These are phyloP conservation scores for Phytophthora idaei DNA, from an alignment of 352 stramenopile species.

Conservation along the genomic window DNA sequence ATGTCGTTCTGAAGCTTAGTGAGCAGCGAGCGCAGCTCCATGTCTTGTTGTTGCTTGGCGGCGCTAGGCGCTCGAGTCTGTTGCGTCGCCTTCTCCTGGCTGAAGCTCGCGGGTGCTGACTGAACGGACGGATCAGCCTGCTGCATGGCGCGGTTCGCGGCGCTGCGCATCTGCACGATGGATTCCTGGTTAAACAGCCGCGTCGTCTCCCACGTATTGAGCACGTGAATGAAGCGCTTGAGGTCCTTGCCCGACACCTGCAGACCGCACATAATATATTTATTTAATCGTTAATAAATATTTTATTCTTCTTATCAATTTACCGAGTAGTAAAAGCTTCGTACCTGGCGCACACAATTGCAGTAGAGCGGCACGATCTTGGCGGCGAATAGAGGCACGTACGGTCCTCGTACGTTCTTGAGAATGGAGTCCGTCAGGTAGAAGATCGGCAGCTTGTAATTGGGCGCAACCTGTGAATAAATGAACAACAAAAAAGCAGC, in stretches of 20 bases:
- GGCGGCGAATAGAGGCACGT: slow-evolving; percentile 64
- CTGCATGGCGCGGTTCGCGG: slow-evolving; percentile 62
- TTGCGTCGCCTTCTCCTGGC: slow-evolving; percentile 36
- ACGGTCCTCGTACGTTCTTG: slow-evolving; percentile 86
- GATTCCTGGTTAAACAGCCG: slow-evolving; percentile 60
- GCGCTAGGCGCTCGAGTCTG: slow-evolving; percentile 4
- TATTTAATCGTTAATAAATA: neutral
- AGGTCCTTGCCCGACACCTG: slow-evolving; percentile 83
- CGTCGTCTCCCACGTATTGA: slow-evolving; percentile 85
- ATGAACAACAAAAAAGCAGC: slow-evolving; percentile 19
- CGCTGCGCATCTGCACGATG: slow-evolving; percentile 69
- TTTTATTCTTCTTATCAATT: slow-evolving; percentile 1
- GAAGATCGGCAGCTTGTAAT: slow-evolving; percentile 90
- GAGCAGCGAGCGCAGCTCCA: slow-evolving; percentile 80
- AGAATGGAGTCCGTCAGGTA: slow-evolving; percentile 92
- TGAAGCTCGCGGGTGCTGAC: slow-evolving; percentile 57
- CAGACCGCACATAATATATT: neutral
- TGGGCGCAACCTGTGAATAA: slow-evolving; percentile 54
- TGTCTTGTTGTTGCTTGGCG: slow-evolving; percentile 58
- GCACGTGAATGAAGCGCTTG: slow-evolving; percentile 83
- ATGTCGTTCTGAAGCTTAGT: slow-evolving; percentile 90
- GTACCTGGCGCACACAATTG: slow-evolving; percentile 83
- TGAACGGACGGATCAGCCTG: slow-evolving; percentile 48
- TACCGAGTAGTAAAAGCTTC: slow-evolving; percentile 4
- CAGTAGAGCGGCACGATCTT: slow-evolving; percentile 86